A percentile compares a stretch with the other conserved stretches of the same genome.
Conservation (phyloP, 2,329 filamentous ascomycete genomes). For the Calonectria multiphialidica region DNA sequence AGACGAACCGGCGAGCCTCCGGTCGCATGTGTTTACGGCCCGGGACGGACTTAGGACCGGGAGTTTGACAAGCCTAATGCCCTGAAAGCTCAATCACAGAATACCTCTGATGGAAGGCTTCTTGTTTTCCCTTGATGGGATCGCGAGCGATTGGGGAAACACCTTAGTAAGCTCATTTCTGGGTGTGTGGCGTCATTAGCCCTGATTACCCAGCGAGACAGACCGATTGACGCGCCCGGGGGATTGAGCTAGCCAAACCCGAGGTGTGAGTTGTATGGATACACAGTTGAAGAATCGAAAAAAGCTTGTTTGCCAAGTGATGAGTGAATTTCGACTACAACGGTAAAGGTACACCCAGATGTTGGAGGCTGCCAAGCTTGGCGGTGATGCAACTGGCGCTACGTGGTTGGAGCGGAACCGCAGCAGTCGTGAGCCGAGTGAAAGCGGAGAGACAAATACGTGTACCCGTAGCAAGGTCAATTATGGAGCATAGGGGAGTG, state of each 20-base stretch:
- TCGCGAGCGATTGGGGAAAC: background rate
- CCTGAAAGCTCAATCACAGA: too few species aligned
- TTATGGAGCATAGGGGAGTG: background rate
- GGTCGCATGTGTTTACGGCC: background rate
- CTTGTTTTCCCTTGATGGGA: background rate
- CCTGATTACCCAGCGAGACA: background rate
- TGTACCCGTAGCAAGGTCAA: background rate
- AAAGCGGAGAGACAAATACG: conserved; percentile 5
- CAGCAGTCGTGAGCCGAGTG: background rate
- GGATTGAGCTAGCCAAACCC: background rate
- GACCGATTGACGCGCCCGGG: background rate
- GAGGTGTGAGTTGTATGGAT: background rate
- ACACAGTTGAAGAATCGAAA: background rate
- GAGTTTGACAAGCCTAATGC: background rate
- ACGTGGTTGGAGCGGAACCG: conserved; percentile 11
- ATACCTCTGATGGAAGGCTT: background rate
- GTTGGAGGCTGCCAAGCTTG: background rate
- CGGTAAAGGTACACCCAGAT: background rate
- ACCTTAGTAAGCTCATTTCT: background rate
- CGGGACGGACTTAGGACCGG: background rate
- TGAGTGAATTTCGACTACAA: conserved; percentile 3
- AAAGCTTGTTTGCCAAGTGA: conserved; percentile 7
- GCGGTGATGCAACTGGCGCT: conserved; percentile 5
- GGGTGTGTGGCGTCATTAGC: background rate
- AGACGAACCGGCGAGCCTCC: conserved; percentile 11